Evolutionary conservation across 306 rosid genomes (phyloP).

Genomic region (Prosopis cineraria): DNA sequence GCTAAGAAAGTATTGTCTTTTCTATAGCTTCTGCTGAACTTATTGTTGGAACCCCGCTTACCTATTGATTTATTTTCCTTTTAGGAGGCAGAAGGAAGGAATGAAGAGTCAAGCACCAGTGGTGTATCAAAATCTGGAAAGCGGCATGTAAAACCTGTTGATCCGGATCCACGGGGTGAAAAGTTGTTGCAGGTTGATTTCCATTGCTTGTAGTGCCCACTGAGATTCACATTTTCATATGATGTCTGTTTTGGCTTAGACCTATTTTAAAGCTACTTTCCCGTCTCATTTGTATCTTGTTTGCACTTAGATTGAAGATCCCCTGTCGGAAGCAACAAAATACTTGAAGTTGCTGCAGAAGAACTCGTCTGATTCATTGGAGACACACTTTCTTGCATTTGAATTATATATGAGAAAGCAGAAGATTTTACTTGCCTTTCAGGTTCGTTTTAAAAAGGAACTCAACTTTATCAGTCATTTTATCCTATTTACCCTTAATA

Average conservation of each 20-base stretch:
- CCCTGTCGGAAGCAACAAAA: constrained; percentile 83
- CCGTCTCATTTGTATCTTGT: constrained; percentile 9
- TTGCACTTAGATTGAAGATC: constrained; percentile 73
- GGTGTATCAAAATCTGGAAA: constrained; percentile 82
- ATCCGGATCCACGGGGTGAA: constrained; percentile 91
- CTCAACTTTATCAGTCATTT: neutral
- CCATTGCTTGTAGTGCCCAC: constrained; percentile 18
- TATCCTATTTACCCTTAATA: constrained; percentile 7
- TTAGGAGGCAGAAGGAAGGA: constrained; percentile 95
- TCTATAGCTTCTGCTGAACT: constrained; percentile 30
- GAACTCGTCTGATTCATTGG: constrained; percentile 78
- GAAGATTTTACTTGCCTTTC: constrained; percentile 86
- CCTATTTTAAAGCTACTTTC: constrained; percentile 17
- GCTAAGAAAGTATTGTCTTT: constrained; percentile 77
- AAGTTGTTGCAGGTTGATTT: constrained; percentile 84
- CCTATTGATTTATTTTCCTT: constrained; percentile 34
- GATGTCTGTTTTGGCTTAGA: neutral
- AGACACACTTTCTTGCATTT: constrained; percentile 91
- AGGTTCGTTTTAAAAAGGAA: constrained; percentile 51
- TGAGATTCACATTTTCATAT: constrained; percentile 10
- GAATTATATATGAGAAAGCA: constrained; percentile 82
- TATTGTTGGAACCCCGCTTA: constrained; percentile 23
- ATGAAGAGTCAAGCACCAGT: constrained; percentile 67
- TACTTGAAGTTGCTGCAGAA: constrained; percentile 96
- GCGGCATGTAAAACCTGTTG: constrained; percentile 83